Evolutionary conservation across 805 yeast species (phyloP).

Genomic region (Candida germanica): DNA sequence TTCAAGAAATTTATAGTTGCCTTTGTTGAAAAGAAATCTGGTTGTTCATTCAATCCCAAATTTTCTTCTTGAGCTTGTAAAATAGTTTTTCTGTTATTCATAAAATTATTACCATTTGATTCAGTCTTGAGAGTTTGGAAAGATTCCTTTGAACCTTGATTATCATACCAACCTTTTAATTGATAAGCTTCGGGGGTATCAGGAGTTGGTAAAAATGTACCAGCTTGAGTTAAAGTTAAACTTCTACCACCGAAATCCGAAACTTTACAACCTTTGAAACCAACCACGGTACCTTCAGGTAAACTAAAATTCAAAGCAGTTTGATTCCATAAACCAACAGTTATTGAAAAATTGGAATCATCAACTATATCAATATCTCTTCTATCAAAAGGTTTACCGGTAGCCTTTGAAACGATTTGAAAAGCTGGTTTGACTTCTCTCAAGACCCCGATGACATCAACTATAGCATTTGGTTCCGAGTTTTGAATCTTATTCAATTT

Average conservation of each 20-base stretch:
- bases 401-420: constrained; percentile 78
- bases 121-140: constrained; percentile 65
- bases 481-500: constrained; percentile 64
- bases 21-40: constrained; percentile 74
- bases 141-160: constrained; percentile 60
- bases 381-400: constrained; percentile 90
- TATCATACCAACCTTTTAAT: constrained; percentile 93
- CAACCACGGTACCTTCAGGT: constrained; percentile 80
- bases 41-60: constrained; percentile 70
- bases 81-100: constrained; percentile 63
- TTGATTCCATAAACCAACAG: constrained; percentile 88
- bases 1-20: constrained; percentile 72
- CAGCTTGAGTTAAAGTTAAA: constrained; percentile 74
- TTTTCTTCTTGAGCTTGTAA: constrained; percentile 62
- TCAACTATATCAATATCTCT: constrained; percentile 88
- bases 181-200: constrained; percentile 84
- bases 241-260: constrained; percentile 86
- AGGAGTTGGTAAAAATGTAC: constrained; percentile 76
- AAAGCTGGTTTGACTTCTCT: constrained; percentile 71
- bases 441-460: constrained; percentile 87
- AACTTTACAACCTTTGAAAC: constrained; percentile 86
- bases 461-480: constrained; percentile 64
- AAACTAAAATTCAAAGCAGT: constrained; percentile 74
- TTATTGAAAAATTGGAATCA: constrained; percentile 69
- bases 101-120: constrained; percentile 33